Evolutionary conservation across 2,329 filamentous ascomycete genomes (phyloP), one percentile per base, ranked within the genome.

Genomic region (Pseudopithomyces chartarum): DNA sequence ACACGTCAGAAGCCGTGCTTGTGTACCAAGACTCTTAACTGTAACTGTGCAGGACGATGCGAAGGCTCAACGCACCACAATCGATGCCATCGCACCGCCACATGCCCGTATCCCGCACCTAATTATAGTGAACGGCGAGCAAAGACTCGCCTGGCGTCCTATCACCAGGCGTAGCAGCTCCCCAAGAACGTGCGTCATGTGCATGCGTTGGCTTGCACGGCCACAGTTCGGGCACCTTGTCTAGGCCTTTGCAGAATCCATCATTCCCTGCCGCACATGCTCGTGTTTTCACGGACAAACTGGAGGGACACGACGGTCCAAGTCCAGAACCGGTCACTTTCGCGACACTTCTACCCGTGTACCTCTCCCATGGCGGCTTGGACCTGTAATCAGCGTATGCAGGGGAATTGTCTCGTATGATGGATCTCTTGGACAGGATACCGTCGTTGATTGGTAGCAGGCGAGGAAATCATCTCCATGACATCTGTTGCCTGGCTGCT

Each of bases 171-270:
- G 13, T 32, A 38, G 15, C 11, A 8, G 12, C 5, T 10, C 13
- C 42, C 47, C 15, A 34, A 52, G 54, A 60, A 61, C 59, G 44
- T 62, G 57, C 59, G 34, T 56, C 45, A 55, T 54, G 56, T 57
- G 38, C 54, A 38, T 56, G 52, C 63, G 62, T 58, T 60, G 44
- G 58, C 45, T 50, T 59, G 63, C 65, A 69, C 67, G 50, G 67
- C 68, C 65, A 68, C 65, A 66, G 43, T 43, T 40, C 53, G 53
- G 46, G 48, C 54, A 43, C 15, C 54, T 45, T 63, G 64, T 52
- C 70, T 64, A 61, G 70, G 65, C 58, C 47, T 26, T 49, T n/a
- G 42, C 52, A 50, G 38, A 50, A 48, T 62, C 65, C 63, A 60
- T 63, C 67, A 61, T 66, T 61, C 54, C 52, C 13, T 43, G 34